Base-by-base conservation (phyloP, 192 early-diverging fungal species). In the Coemansia sp. region DNA sequence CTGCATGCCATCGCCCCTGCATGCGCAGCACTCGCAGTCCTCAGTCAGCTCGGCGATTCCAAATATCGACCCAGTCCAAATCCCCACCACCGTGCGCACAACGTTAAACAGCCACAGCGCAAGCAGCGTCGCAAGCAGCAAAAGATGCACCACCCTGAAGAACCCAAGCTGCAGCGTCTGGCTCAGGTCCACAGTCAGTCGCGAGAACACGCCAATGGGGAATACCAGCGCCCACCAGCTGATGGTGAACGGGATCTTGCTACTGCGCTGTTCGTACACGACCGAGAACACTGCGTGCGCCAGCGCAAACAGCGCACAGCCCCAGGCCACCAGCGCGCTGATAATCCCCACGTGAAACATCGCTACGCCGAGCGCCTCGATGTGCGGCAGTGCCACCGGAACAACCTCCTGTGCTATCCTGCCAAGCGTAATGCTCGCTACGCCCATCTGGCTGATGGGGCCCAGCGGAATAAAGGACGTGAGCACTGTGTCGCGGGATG, bases 161-260 rank as follows among this genome's bases (percentile, higher is more conserved):
- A 52, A 59, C 47, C 37, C 8, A 46, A 64, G 24, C 18, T 64
- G 50, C 39, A 74, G 39, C 22, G 41, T 42, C 6, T 67, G 61
- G 15, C 47, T 61, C 47, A 74, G 41, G 8, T 22, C 40, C 0
- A 42, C 47, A 2, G 70, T 71, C n/a, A 67, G 53, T 2, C 48
- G 42, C 4, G 76, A 63, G 52, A 70, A 77, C 12, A 80, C 80
- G 14, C 82, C 82, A 0, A 81, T 4, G 0, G 82, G 80, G 39
- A 83, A 83, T 2, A 60, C 66, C 30, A 79, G 61, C 11, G 79
- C 68, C 82, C 80, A 81, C 66, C 72, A 81, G 23, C 81, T 63
- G 17, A 80, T 82, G 45, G 69, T 78, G 30, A 82, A 81, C 12
- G 72, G 66, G 1, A 81, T 64, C n/a, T 19, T 24, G 22, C 30